These are phyloP conservation scores for Medicago arabica DNA, from an alignment of 306 rosid species.

Conservation along the genomic window DNA sequence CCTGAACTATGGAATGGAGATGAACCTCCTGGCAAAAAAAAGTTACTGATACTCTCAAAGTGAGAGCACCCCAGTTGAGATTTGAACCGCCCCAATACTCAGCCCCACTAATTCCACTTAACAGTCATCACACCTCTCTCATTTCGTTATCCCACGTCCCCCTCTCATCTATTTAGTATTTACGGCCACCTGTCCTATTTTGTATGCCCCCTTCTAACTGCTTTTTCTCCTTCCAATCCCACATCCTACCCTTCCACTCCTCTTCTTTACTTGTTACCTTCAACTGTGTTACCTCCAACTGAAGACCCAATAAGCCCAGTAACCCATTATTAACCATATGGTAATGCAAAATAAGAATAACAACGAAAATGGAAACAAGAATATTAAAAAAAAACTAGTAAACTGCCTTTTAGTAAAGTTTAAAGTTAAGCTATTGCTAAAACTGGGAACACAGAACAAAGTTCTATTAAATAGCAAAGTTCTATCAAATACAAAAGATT, in stretches of 20 bases:
- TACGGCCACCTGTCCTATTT: not conserved
- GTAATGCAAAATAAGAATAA: conserved; percentile 12
- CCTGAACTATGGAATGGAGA: not conserved
- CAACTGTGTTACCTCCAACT: conserved; percentile 8
- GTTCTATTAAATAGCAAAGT: conserved; percentile 6
- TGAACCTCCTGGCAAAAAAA: not conserved
- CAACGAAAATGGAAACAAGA: not conserved
- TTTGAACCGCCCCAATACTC: not conserved
- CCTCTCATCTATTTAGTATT: not conserved
- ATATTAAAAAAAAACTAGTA: not conserved
- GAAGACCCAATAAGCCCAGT: not conserved
- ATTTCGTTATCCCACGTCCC: not conserved
- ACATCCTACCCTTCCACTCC: not conserved
- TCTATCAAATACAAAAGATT: conserved; percentile 15
- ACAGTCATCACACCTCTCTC: not conserved
- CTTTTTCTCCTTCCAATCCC: not conserved
- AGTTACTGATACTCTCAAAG: not conserved
- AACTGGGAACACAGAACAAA: conserved; percentile 4
- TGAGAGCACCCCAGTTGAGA: not conserved
- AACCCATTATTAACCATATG: not conserved
- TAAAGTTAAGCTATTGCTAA: conserved; percentile 17
- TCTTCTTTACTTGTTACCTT: not conserved
- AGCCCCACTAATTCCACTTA: not conserved
- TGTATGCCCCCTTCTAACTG: not conserved
- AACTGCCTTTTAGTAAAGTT: not conserved